Base-by-base conservation (phyloP, 495 filamentous ascomycete genomes). In the Penicillium desertorum region DNA sequence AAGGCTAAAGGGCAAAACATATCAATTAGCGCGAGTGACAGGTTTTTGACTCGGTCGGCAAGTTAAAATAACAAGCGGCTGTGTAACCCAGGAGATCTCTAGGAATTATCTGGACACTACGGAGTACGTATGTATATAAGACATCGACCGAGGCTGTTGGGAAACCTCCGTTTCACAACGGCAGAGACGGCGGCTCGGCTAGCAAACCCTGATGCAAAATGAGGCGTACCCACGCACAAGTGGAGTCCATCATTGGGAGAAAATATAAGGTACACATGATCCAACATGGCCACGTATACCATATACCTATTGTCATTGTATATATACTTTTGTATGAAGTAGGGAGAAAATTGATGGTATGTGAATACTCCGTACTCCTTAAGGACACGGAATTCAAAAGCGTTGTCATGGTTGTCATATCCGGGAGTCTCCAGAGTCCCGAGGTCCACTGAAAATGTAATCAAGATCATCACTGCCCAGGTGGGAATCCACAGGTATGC, bases 181-280 rank as follows among this genome's bases (percentile, higher is more conserved):
- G 62, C 56, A 51, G 36, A 45, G 42, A 45, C 29, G 25, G 50
- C 60, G 65, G 65, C 57, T 68, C 65, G 65, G 65, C 60, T 68
- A 68, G 60, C 59, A 56, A 59, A 56, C 60, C 60, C 62, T 61
- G 56, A 32, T 20, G 23, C 43, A 58, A 42, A 34, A 32, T 29
- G 25, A 36, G 30, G 48, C 37, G 43, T 36, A 25, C 12, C 44
- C 46, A 51, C 50, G 32, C 49, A 49, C 47, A 56, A 58, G 42
- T 48, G 45, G 30, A 56, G 53, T 9, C 34, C 22, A 17, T 51
- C n/a, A 34, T 39, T 39, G 16, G n/a, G 36, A 39, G 36, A 51
- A 9, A 37, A 39, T 17, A 41, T 34, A 53, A 17, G 44, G 20
- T 20, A 23, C 11, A 23, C 42, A 44, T 6, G 19, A 23, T 44